Evolutionary conservation across 2,329 filamentous ascomycete genomes (phyloP), one percentile per base, ranked within the genome.

Genomic region (Thermoascus crustaceus): DNA sequence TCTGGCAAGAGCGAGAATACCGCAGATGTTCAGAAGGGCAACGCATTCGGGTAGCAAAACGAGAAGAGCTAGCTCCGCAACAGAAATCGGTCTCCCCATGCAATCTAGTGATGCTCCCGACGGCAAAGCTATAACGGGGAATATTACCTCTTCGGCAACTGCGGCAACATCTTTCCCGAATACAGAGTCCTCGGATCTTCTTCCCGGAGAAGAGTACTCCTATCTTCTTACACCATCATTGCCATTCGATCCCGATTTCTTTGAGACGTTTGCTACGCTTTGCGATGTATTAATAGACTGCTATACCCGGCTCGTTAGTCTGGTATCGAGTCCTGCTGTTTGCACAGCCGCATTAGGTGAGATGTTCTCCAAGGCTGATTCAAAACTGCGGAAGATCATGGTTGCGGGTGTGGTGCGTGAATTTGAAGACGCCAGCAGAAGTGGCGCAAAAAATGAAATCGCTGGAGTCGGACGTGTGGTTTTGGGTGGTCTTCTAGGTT

Each of bases 221-320:
- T 80, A 89, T 57, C 71, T 98, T 2, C 72, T 95, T 13, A 96
- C 89, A n/a, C 91, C 91, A 0, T 82, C 80, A 10, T 66, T 98
- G 31, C 91, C 91, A 0, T 98, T 98, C 54, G 88, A 96, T 45
- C 91, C 91, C 0, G 91, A 98, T 61, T 98, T 94, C 53, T 91
- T 89, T 60, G 87, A 93, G 65, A 95, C 88, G 0, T 96, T 96
- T 64, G 82, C 87, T 9, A 95, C 91, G 8, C 71, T 98, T 5
- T 96, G 91, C 65, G 91, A 98, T 55, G 85, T 94, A 3, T 67
- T 98, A 42, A 93, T 95, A 50, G 91, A 96, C 58, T 85, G 80
- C 53, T 98, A 98, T 63, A 78, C 79, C 22, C 77, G 80, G 36
- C 76, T 98, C 18, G 68, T 93, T 50, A 71, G 70, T 27, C 68